Conservation (phyloP, 352 stramenopile species). For the Phytopythium boreale region DNA sequence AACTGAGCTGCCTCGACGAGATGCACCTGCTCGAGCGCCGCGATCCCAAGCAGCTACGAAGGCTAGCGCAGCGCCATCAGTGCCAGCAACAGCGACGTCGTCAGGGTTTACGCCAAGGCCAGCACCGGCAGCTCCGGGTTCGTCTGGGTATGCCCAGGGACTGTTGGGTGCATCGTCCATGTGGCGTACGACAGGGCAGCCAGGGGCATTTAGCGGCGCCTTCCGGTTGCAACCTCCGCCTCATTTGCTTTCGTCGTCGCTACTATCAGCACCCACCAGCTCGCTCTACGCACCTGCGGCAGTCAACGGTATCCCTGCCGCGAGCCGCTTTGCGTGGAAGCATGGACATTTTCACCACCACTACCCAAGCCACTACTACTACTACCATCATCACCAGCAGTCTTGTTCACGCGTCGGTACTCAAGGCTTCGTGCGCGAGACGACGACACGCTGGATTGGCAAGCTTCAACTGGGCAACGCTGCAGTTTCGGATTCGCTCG, state of each 20-base stretch:
- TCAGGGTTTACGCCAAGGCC: not conserved
- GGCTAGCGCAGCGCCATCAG: not conserved
- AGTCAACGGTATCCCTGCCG: not conserved
- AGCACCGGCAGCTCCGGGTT: not conserved
- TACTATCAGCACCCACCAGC: not conserved
- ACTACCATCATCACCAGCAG: slow-evolving; percentile 8
- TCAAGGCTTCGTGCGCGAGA: slow-evolving; percentile 16
- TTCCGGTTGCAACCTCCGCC: not conserved
- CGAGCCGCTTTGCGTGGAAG: slow-evolving; percentile 39
- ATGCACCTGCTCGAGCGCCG: not conserved
- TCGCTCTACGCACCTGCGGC: not conserved
- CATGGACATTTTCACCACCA: slow-evolving; percentile 16
- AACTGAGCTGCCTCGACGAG: not conserved
- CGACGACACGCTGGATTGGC: slow-evolving; percentile 37
- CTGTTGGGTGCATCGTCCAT: not conserved
- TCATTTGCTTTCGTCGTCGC: not conserved
- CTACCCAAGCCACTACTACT: slow-evolving; percentile 8
- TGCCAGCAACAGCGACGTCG: not conserved
- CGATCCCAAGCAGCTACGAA: not conserved
- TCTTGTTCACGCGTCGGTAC: not conserved
- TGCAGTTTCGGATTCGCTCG: slow-evolving; percentile 44
- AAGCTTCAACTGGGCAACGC: slow-evolving; percentile 37
- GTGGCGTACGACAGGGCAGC: not conserved
- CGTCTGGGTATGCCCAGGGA: not conserved
- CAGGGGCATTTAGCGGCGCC: not conserved